phyloP scores from a whole-genome alignment of 2,329 filamentous ascomycete species.

The Aspergillus sp. region DNA sequence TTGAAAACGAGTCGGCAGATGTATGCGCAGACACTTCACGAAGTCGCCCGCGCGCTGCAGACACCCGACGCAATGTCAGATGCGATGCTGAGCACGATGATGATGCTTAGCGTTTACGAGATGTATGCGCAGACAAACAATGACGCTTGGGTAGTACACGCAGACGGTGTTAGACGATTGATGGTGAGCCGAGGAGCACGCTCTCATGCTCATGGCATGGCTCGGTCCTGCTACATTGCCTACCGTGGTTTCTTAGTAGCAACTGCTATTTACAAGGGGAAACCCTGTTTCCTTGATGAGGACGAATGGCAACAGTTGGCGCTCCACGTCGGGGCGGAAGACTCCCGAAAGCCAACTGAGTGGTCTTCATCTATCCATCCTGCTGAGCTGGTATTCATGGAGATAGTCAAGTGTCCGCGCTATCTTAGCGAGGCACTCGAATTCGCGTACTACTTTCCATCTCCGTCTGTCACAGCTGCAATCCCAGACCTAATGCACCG shows the following conservation, averaged over 20 bases:
- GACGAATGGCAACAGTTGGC: conserved; percentile 34
- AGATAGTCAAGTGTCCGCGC: conserved; percentile 29
- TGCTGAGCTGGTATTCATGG: conserved; percentile 22
- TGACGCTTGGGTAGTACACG: conserved; percentile 39
- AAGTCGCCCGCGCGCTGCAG: conserved; percentile 30
- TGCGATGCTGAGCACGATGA: conserved; percentile 36
- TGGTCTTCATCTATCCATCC: conserved; percentile 8
- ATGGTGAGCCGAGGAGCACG: conserved; percentile 36
- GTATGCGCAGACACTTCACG: conserved; percentile 33
- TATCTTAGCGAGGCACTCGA: conserved; percentile 25
- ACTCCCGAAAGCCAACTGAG: conserved; percentile 13
- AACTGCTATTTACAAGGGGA: conserved; percentile 32
- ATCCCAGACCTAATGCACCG: conserved; percentile 3
- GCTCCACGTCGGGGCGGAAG: conserved; percentile 23
- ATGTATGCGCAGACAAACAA: conserved; percentile 39
- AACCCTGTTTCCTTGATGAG: conserved; percentile 37
- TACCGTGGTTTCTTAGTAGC: conserved; percentile 41
- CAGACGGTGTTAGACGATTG: conserved; percentile 35
- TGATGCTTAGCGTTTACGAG: conserved; percentile 41
- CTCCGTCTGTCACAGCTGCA: not conserved
- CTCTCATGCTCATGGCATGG: conserved; percentile 30
- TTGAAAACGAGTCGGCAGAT: conserved; percentile 26
- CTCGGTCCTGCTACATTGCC: conserved; percentile 35
- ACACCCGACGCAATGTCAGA: conserved; percentile 28
- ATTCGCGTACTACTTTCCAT: conserved; percentile 1